Conservation (phyloP, 1,139 yeast genomes). For the Saccharomycopsis phalli region DNA sequence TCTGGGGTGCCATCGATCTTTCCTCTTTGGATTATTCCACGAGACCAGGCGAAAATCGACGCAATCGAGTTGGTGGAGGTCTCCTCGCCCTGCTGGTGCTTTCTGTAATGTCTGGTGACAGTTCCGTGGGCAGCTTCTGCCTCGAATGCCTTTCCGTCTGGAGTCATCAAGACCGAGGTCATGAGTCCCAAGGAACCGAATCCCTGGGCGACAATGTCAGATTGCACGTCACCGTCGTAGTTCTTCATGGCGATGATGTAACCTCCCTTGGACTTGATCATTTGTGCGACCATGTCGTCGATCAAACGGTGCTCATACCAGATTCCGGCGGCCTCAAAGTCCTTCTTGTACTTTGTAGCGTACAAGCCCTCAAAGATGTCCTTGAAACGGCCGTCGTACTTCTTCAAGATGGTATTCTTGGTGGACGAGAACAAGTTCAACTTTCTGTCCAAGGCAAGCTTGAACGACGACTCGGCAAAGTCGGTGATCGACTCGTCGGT, state of each 20-base stretch:
- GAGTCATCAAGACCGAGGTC: constrained; percentile 91
- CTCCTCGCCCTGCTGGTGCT: constrained; percentile 90
- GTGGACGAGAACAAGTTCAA: constrained; percentile 80
- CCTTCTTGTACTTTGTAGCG: constrained; percentile 55
- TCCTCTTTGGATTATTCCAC: constrained; percentile 89
- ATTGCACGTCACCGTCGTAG: constrained; percentile 96
- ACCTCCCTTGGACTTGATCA: constrained; percentile 93
- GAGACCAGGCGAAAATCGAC: constrained; percentile 95
- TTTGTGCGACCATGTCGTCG: constrained; percentile 98
- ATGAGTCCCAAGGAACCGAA: constrained; percentile 92
- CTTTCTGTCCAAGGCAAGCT: constrained; percentile 70
- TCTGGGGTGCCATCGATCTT: constrained; percentile 78
- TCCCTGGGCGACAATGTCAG: constrained; percentile 96
- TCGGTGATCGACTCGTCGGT: constrained; percentile 85
- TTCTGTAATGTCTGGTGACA: constrained; percentile 92
- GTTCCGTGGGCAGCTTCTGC: constrained; percentile 98
- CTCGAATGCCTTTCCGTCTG: constrained; percentile 94
- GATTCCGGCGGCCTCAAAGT: constrained; percentile 69
- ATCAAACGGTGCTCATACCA: constrained; percentile 96
- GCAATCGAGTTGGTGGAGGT: constrained; percentile 98
- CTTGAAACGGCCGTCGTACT: constrained; percentile 90
- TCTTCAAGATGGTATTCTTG: constrained; percentile 88
- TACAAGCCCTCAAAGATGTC: constrained; percentile 82
- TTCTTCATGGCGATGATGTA: constrained; percentile 91
- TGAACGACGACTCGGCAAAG: constrained; percentile 88